Percentiles rank a stretch among this genome's conserved stretches.
Conservation (phyloP, 805 yeast species). For the Lipomyces starkeyi region DNA sequence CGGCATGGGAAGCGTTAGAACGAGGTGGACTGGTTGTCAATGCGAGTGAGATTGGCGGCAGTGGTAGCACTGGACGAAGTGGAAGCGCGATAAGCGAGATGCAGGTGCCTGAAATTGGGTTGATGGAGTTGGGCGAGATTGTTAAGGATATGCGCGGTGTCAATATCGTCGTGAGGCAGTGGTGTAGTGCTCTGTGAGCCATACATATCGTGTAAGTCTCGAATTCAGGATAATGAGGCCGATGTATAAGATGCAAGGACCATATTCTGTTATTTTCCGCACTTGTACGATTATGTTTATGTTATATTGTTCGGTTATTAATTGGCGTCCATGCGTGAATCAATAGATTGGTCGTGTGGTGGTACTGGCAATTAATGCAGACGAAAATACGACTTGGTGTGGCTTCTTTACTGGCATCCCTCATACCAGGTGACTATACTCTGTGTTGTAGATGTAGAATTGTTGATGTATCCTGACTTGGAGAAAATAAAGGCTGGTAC, state of each 20-base stretch:
- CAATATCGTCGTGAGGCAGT: slow-evolving; percentile 8
- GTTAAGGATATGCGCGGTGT: slow-evolving; percentile 4
- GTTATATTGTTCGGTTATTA: too few species aligned
- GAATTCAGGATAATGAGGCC: too few species aligned
- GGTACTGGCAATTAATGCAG: too few species aligned
- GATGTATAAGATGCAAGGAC: background rate
- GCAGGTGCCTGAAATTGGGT: slow-evolving; percentile 21
- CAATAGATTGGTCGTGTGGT: too few species aligned
- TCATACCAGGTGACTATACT: too few species aligned
- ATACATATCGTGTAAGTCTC: background rate
- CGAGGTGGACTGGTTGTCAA: slow-evolving; percentile 56
- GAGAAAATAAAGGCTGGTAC: too few species aligned
- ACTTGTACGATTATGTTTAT: too few species aligned
- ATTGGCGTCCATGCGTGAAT: too few species aligned
- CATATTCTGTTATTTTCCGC: too few species aligned
- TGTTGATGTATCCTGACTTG: background rate
- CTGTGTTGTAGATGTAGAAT: too few species aligned
- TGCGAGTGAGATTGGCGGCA: background rate
- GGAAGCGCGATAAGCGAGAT: slow-evolving; percentile 18
- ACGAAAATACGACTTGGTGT: too few species aligned
- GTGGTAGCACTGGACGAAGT: slow-evolving; percentile 15
- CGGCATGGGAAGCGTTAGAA: slow-evolving; percentile 76
- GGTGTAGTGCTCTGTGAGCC: slow-evolving; percentile 8
- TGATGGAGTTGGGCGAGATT: slow-evolving; percentile 17
- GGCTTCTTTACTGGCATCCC: too few species aligned